phyloP scores from a whole-genome alignment of 768 basidiomycete genomes.

The Dendrothele bispora region DNA sequence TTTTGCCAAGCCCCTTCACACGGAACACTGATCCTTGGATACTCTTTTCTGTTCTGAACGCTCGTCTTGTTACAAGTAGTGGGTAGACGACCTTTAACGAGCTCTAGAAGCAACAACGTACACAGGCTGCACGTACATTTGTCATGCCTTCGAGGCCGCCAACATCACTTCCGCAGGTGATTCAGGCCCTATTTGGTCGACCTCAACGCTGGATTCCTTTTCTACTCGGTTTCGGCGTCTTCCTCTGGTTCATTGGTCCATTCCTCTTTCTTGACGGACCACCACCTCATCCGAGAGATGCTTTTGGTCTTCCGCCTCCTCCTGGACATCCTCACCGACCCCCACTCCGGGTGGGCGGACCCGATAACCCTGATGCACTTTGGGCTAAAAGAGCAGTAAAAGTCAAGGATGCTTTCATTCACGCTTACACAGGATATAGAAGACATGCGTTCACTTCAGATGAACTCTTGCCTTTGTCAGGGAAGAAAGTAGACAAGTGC shows the following conservation, averaged over 20 bases:
- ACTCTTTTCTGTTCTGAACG: too few relatives aligned
- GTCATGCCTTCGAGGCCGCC: too few relatives aligned
- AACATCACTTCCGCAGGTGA: too few relatives aligned
- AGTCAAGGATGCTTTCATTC: slow-evolving; percentile 54
- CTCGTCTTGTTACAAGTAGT: too few relatives aligned
- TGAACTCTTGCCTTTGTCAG: slow-evolving; percentile 49
- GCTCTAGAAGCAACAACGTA: too few relatives aligned
- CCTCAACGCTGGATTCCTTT: slow-evolving; percentile 7
- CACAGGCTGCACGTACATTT: too few relatives aligned
- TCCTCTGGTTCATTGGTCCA: slow-evolving; percentile 7
- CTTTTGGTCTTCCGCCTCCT: slow-evolving; percentile 2
- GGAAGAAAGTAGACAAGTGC: slow-evolving; percentile 49
- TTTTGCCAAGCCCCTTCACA: too few relatives aligned
- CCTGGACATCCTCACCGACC: slow-evolving; percentile 6
- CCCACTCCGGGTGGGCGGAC: slow-evolving; percentile 1
- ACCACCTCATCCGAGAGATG: background rate
- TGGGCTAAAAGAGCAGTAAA: slow-evolving; percentile 45
- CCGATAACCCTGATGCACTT: background rate
- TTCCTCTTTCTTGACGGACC: background rate
- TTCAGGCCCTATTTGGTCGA: too few relatives aligned
- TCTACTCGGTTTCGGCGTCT: background rate
- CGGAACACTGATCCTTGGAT: too few relatives aligned
- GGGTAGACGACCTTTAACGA: too few relatives aligned
- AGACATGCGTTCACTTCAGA: slow-evolving; percentile 50
- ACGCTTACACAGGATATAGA: slow-evolving; percentile 56